A percentile compares a stretch with the other conserved stretches of the same genome.
These are phyloP conservation scores for Colletotrichum viniferum DNA, from an alignment of 2,329 filamentous ascomycete species.

Conservation along the genomic window DNA sequence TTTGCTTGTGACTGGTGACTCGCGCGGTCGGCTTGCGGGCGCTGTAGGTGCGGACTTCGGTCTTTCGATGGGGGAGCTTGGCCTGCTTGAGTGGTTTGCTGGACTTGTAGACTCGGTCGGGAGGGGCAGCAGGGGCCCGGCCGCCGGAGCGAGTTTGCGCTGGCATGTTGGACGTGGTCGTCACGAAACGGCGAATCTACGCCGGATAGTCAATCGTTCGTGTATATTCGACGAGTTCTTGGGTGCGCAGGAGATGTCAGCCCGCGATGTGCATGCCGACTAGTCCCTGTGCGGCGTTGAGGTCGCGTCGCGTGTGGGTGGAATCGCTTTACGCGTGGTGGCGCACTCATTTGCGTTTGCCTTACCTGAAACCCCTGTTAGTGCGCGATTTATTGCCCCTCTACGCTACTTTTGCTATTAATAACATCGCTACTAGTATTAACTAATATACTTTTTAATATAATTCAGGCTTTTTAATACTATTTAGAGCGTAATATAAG, in stretches of 20 bases:
- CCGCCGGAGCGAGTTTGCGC: conserved; percentile 43
- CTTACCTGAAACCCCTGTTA: no score
- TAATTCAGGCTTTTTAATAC: no score
- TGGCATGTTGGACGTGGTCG: conserved; percentile 30
- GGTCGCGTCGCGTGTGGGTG: conserved; percentile 15
- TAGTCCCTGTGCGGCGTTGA: conserved; percentile 1
- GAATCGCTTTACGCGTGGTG: conserved; percentile 16
- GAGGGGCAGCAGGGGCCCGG: conserved; percentile 27
- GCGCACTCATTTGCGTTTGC: no score
- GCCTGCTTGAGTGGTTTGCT: conserved; percentile 40
- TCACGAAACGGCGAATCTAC: neutral
- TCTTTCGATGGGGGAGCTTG: conserved; percentile 41
- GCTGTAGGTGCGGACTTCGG: conserved; percentile 36
- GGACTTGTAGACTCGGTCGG: conserved; percentile 42
- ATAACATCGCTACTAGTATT: no score
- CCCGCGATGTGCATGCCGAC: neutral
- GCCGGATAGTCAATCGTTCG: neutral
- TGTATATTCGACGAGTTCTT: neutral
- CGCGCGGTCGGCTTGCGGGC: conserved; percentile 24
- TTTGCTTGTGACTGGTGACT: conserved; percentile 30
- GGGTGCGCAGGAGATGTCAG: neutral
- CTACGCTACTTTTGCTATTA: no score
- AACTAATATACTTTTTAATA: no score
- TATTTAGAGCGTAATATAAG: no score
- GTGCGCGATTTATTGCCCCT: no score